A percentile compares a stretch with the other conserved stretches of the same genome.
Evolutionary conservation across 345 rosid species (phyloP).

Genomic region (Citrus sp.): DNA sequence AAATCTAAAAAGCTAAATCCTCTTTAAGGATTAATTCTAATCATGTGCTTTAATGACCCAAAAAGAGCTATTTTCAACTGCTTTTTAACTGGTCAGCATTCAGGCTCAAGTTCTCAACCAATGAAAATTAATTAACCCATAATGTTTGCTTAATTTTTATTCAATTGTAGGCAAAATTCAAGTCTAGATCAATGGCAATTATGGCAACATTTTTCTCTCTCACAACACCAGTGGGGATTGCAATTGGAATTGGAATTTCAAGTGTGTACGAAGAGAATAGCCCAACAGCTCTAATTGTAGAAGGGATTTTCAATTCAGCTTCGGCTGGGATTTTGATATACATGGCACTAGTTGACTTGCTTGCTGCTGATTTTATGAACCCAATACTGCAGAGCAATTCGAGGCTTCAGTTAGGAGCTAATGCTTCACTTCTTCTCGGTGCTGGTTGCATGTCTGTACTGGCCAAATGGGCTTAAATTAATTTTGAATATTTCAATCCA

Average conservation of each 20-base stretch:
- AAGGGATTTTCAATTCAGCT: conserved; percentile 61
- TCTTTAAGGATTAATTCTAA: background rate
- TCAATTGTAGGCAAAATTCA: conserved; percentile 43
- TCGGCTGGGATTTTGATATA: conserved; percentile 72
- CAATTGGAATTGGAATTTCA: conserved; percentile 53
- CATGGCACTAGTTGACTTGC: conserved; percentile 84
- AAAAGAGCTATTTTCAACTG: background rate
- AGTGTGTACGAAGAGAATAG: conserved; percentile 41
- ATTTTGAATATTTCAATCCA: background rate
- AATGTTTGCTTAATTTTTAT: background rate
- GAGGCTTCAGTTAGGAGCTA: conserved; percentile 54
- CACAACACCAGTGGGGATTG: conserved; percentile 62
- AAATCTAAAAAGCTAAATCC: background rate
- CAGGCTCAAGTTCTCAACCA: background rate
- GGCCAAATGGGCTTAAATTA: conserved; percentile 61
- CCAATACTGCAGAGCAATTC: conserved; percentile 49
- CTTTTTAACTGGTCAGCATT: background rate
- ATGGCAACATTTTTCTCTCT: conserved; percentile 77
- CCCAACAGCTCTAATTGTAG: conserved; percentile 46
- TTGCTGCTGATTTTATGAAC: conserved; percentile 65
- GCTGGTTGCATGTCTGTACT: conserved; percentile 61
- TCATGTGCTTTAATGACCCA: background rate
- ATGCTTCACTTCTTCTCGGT: conserved; percentile 53
- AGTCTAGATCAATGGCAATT: conserved; percentile 38
- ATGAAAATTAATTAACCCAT: background rate